Base-by-base conservation (phyloP, 495 filamentous ascomycete species). In the Penicillium samsonianum region DNA sequence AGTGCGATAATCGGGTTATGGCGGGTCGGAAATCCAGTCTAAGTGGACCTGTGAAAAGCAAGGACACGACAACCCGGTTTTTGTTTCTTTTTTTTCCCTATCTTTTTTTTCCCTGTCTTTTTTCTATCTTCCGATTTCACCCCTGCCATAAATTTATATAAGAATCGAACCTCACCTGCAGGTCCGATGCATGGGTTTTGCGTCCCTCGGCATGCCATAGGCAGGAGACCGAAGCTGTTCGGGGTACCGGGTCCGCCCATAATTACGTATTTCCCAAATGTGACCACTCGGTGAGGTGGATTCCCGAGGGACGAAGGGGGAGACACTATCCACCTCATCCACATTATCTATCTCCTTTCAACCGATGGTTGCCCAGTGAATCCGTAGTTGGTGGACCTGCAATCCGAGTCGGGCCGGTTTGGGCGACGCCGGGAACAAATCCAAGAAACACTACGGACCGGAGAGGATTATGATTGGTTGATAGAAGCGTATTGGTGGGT, bases 401-500 rank as follows among this genome's bases (percentile, higher is more conserved):
- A 69, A 67, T 69, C 67, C 67, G 67, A 69, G 45, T 69, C 67
- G 67, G 67, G 64, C 67, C 67, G 67, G 58, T 65, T 67, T 67
- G 54, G 64, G 54, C 38, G 49, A 57, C 61, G 57, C 64, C 67
- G 67, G 64, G 65, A 69, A 61, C 30, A 5, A 54, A 62, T 67
- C 59, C 59, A 60, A 62, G 61, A 59, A 59, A 58, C 33, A 33
- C 51, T 41, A 19, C n/a, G 48, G 50, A 16, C 30, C 65, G 49
- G 55, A 62, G 12, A 2, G 14, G 12, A 30, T 48, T 59, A 55
- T 67, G 38, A 69, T 67, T 67, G 64, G 67, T 8, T 43, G 0
- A n/a, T 5, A 28, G 16, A 2, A 31, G 49, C 62, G 61, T 42
- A 35, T 50, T 26, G 4, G 53, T 67, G 64, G 64, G 55, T 57